These are phyloP conservation scores for Globisporangium middletonii DNA, from an alignment of 352 stramenopile species.

Conservation along the genomic window DNA sequence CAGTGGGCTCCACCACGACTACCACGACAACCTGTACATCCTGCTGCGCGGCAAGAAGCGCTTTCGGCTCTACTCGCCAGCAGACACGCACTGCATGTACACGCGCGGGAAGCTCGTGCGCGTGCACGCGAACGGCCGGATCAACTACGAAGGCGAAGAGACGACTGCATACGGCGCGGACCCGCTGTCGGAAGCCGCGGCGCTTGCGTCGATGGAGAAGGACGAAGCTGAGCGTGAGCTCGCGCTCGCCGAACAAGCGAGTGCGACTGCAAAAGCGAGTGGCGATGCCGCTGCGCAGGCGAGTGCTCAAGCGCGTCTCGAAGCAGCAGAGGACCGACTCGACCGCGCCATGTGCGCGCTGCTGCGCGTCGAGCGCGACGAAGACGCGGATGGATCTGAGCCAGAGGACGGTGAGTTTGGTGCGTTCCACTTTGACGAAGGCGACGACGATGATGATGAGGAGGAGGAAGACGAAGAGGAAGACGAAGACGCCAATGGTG, in stretches of 20 bases:
- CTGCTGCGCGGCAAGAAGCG: constrained; percentile 91
- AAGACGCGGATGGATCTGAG: constrained; percentile 28
- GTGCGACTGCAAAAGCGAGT: constrained; percentile 15
- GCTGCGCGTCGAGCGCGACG: constrained; percentile 47
- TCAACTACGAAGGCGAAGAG: constrained; percentile 92
- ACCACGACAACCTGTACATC: constrained; percentile 99
- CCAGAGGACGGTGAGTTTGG: constrained; percentile 40
- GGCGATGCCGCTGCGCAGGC: constrained; percentile 38
- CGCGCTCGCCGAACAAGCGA: constrained; percentile 42
- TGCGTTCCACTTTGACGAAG: constrained; percentile 36
- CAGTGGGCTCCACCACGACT: constrained; percentile 96
- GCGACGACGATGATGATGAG: constrained; percentile 61
- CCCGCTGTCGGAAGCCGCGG: constrained; percentile 40
- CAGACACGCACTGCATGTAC: constrained; percentile 89
- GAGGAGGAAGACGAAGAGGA: constrained; percentile 32
- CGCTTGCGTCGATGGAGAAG: constrained; percentile 56
- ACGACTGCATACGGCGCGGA: constrained; percentile 80
- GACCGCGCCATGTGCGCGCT: constrained; percentile 75
- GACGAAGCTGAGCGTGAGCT: constrained; percentile 59
- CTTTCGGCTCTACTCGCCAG: constrained; percentile 93
- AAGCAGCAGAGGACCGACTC: constrained; percentile 49
- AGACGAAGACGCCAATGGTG: constrained; percentile 53
- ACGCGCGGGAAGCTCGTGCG: constrained; percentile 71
- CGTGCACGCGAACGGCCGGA: constrained; percentile 94
- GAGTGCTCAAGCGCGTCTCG: constrained; percentile 41